Base-by-base conservation (phyloP, 2,329 filamentous ascomycete species). In the Fusarium veterinarium region DNA sequence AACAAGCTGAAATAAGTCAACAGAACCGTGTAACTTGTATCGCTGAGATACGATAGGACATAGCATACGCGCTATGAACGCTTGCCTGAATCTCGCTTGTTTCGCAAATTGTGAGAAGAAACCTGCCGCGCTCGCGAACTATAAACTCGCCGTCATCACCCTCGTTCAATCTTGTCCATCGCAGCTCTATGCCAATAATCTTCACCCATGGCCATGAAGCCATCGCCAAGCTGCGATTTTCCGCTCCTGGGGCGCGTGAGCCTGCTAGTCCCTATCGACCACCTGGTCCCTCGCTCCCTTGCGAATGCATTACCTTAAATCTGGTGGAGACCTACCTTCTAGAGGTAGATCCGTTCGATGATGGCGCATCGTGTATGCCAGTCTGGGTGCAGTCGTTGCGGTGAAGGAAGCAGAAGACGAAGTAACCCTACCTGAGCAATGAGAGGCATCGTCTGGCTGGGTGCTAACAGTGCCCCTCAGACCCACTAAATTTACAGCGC, bases 71-170 rank as follows among this genome's bases (percentile, higher is more conserved):
- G 5, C 14, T 31, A 14, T 48, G 13, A n/a, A 5, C 45, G 19
- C 6, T 30, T 30, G 14, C 25, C 16, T 5, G 8, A 9, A 46
- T n/a, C 6, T 31, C 20, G 14, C 45, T n/a, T 17, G 20, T 17
- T 48, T 48, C 14, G 10, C 45, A 31, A 49, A 23, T 48, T 9
- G 10, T 48, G 45, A 23, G 14, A 31, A 10, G 9, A 13, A 13
- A 2, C 5, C 3, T 5, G 10, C 20, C 16, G 20, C 10, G 6
- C 7, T 17, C 20, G 5, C 5, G 4, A 12, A 9, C 3, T 31
- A 10, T 49, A 14, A 6, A 14, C 20, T 17, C 6, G 28, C 11
- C 7, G 2, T 17, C 14, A 17, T 48, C 20, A 5, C 6, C 14
- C 7, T n/a, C 20, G 4, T 6, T 6, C 20, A 31, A 5, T 16